Base-by-base conservation (phyloP, 805 yeast species). In the Saccharomyces cerevisiae region DNA sequence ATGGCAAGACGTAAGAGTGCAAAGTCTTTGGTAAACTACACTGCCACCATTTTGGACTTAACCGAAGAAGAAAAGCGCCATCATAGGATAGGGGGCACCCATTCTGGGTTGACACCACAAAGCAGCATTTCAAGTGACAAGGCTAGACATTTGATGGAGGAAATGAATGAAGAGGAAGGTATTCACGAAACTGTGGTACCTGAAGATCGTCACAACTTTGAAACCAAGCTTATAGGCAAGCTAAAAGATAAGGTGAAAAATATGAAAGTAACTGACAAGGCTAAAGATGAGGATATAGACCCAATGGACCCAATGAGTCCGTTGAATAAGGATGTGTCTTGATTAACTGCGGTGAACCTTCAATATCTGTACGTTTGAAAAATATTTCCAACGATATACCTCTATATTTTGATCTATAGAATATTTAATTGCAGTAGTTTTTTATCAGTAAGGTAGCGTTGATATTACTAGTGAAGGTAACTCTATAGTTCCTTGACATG, bases 1-100 rank as follows among this genome's bases (percentile, higher is more conserved):
- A 71, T 85, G 67, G 70, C 74, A 52, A 78, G 91, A 67, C 81
- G 92, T 67, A 80, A 82, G 62, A 83, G 89, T 30, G 86, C 89
- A n/a, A 85, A 83, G 64, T 85, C 91, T 0, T 71, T 85, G 53
- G 76, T 85, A 59, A 84, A 82, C 57, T 73, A 85, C 60, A 83
- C 91, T 1, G 83, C 86, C 27, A 76, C 83, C 52, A 76, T 85
- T 29, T 73, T 86, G 59, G 90, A 85, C 59, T 71, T 85, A 60
- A 80, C 80, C 51, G 88, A 81, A 30, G 88, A 84, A 46, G 91
- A 83, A 59, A 69, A 62, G 46, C 58, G 54, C 32, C 53, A 55
- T 6, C 69, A 67, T 50, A 59, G 64, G 27, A 56, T 65, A 21
- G 70, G 66, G 30, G 66, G 59, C 30, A 53, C 57, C 3, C 47